phyloP scores from a whole-genome alignment of 495 filamentous ascomycete species.

The Lophiotrema nucula region DNA sequence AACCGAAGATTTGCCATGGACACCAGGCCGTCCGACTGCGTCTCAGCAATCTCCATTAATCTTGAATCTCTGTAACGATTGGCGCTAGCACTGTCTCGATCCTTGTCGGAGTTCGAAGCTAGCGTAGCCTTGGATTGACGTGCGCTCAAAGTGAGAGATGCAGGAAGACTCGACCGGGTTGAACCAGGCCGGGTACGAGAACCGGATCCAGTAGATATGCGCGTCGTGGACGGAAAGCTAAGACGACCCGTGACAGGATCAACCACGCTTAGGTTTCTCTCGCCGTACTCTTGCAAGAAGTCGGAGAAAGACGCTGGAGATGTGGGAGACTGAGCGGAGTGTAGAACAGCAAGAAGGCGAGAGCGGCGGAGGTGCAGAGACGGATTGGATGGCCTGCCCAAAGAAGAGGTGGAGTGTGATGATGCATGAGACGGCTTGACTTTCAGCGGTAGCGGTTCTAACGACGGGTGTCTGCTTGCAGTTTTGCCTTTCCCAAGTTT shows the following conservation, averaged over 20 bases:
- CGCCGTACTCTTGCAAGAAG: conserved; percentile 51
- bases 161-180: conserved; percentile 35
- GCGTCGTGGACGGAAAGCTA: conserved; percentile 43
- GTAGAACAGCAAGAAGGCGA: conserved; percentile 33
- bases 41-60: conserved; percentile 51
- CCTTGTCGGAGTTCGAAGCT: conserved; percentile 32
- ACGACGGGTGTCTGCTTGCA: background rate
- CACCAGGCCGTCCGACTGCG: conserved; percentile 60
- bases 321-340: conserved; percentile 42
- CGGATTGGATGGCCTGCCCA: conserved; percentile 13
- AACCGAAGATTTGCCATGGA: conserved; percentile 81
- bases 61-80: conserved; percentile 43
- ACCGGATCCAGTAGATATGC: conserved; percentile 50
- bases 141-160: conserved; percentile 26
- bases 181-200: conserved; percentile 38
- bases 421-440: conserved; percentile 10
- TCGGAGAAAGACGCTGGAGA: conserved; percentile 56
- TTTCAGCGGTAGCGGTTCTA: conserved; percentile 19
- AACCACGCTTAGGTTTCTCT: conserved; percentile 46
- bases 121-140: conserved; percentile 33
- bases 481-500: background rate
- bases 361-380: conserved; percentile 34
- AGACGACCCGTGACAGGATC: conserved; percentile 42
- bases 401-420: conserved; percentile 25
- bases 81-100: conserved; percentile 28